Conservation (phyloP, 192 early-diverging fungal genomes). For the Coemansia pectinata region DNA sequence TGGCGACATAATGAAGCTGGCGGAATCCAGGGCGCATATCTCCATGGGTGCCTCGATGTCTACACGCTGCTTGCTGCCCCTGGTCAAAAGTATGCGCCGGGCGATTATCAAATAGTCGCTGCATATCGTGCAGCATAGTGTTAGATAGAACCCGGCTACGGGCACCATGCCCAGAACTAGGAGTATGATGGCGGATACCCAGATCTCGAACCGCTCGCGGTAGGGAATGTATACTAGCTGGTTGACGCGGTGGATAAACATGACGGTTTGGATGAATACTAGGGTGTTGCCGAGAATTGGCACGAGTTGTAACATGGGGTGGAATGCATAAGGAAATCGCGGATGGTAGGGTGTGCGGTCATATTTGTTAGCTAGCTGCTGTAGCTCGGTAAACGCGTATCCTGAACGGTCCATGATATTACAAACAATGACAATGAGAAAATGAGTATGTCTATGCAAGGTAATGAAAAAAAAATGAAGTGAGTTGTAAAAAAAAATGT, state of each 20-base stretch:
- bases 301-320: slow-evolving; percentile 30
- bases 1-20: slow-evolving; percentile 1
- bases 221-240: slow-evolving; percentile 13
- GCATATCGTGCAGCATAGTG: slow-evolving; percentile 38
- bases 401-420: slow-evolving; percentile 1
- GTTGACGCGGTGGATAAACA: slow-evolving; percentile 28
- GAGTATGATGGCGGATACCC: slow-evolving; percentile 27
- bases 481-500: slow-evolving; percentile 3
- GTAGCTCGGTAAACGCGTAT: slow-evolving; percentile 11
- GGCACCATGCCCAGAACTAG: slow-evolving; percentile 48
- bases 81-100: background rate
- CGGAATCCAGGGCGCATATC: background rate
- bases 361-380: slow-evolving; percentile 20
- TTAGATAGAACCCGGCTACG: slow-evolving; percentile 25
- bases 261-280: slow-evolving; percentile 35
- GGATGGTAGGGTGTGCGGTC: slow-evolving; percentile 21
- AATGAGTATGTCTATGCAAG: slow-evolving; percentile 1
- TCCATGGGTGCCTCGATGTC: slow-evolving; percentile 5
- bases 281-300: slow-evolving; percentile 42
- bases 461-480: slow-evolving; percentile 10
- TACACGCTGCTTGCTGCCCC: background rate
- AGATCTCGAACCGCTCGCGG: slow-evolving; percentile 29
- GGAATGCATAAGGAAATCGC: slow-evolving; percentile 21
- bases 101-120: slow-evolving; percentile 36
- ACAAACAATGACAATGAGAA: background rate